Evolutionary conservation across 2,329 filamentous ascomycete genomes (phyloP), one percentile per base, ranked within the genome.

Genomic region (Fusarium humuli): DNA sequence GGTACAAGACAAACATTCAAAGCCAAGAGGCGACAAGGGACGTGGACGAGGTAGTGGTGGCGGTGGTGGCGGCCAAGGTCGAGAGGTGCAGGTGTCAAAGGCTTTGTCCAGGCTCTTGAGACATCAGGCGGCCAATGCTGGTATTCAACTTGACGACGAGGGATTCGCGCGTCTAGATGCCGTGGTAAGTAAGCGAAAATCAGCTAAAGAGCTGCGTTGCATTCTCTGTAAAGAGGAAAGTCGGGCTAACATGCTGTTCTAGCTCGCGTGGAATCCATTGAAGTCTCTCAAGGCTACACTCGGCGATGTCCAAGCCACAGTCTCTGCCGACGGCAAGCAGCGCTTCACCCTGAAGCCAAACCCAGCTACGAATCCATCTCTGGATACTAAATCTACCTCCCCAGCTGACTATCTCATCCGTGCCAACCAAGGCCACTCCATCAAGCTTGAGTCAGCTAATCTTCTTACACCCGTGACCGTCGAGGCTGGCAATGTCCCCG

Each of bases 391-490:
- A 20, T 77, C 78, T 22, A 76, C 77, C 11, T 83, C 91, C 52
- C 86, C 93, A 0, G 79, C 85, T 1, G 85, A 92, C 79, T 98
- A 91, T 83, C 85, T 97, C 32, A 98, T 99, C 81, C 94, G 96
- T 75, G 96, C 96, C 29, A 97, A 97, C 77, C 96, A 98, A 82
- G 96, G 96, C 57, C 96, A 98, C 83, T 94, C 89, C 74, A 92
- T 99, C 77, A 89, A 90, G 76, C 82, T 90, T 37, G 91, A 93
- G 29, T 89, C 89, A n/a, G 88, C 91, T 48, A 87, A 87, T 0
- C 86, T 97, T 4, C 87, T 97, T 5, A 86, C 84, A 22, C 90
- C 91, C 9, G 84, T 98, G 61, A 90, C 88, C 2, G 77, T 88
- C 1, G 85, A 86, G 34, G 81, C 78, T 9, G 85, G 76, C 25